phyloP scores from a whole-genome alignment of 768 basidiomycete species.

The Calvatia gigantea region DNA sequence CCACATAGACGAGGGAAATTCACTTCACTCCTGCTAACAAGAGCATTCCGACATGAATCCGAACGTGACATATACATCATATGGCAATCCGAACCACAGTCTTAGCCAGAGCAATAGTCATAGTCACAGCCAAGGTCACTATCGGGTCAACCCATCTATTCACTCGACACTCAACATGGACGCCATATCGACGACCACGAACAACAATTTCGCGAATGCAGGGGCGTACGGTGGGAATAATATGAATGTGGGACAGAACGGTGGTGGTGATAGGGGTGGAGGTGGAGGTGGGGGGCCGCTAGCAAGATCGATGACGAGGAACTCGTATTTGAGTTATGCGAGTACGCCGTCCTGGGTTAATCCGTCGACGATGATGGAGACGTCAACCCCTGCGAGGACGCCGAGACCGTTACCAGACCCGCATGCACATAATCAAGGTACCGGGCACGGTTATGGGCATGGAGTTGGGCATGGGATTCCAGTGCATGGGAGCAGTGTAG shows the following conservation, averaged over 20 bases:
- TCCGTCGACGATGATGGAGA: conserved; percentile 11
- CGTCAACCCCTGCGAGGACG: conserved; percentile 6
- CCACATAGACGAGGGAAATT: background rate
- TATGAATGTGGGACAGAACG: background rate
- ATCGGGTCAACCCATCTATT: background rate
- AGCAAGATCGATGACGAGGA: background rate
- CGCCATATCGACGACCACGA: background rate
- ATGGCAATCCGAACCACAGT: background rate
- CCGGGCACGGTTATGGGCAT: background rate
- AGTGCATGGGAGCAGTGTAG: background rate
- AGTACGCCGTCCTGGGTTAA: conserved; percentile 9
- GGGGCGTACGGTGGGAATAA: background rate
- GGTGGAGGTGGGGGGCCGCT: no score
- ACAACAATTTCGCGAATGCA: background rate
- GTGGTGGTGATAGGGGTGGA: background rate
- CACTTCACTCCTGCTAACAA: background rate
- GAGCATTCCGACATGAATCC: conserved; percentile 1
- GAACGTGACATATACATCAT: conserved; percentile 7
- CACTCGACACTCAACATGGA: conserved; percentile 3
- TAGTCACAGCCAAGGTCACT: background rate
- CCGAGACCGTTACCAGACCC: conserved; percentile 9
- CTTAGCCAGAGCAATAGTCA: background rate
- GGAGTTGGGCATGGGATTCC: no score
- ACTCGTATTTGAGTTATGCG: conserved; percentile 11
- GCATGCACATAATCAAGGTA: background rate